Evolutionary conservation across 139 green algal genomes (phyloP).

Genomic region (Microglena sp.): DNA sequence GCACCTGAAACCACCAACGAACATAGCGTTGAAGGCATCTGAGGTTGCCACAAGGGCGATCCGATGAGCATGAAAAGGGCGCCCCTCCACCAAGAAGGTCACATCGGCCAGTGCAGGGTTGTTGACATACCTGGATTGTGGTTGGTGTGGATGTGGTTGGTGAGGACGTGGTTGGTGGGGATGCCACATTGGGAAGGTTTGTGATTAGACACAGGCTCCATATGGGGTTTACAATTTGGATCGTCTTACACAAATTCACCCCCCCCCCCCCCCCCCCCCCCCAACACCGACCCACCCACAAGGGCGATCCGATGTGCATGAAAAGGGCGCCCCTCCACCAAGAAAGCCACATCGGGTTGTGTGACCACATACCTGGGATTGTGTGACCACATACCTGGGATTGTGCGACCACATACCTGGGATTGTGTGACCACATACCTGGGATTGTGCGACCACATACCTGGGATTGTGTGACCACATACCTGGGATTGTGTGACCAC

Average conservation of each 20-base stretch:
- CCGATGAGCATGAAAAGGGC: conserved; percentile 79
- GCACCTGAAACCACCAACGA: conserved; percentile 71
- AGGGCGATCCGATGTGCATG: conserved; percentile 87
- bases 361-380: no score
- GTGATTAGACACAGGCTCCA: no score
- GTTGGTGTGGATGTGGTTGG: conserved; percentile 16
- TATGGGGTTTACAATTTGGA: no score
- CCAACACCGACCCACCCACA: no score
- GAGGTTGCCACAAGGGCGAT: conserved; percentile 83
- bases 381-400: no score
- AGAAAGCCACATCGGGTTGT: conserved; percentile 83
- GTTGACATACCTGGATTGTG: conserved; percentile 97
- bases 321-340: conserved; percentile 83
- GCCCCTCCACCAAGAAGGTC: conserved; percentile 87
- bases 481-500: no score
- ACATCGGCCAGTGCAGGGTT: conserved; percentile 79
- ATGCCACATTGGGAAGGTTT: background rate
- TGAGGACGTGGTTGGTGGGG: background rate
- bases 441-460: no score
- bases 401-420: no score
- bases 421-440: no score
- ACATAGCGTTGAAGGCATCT: conserved; percentile 92
- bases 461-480: no score
- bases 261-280: no score
- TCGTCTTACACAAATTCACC: no score